phyloP scores from a whole-genome alignment of 768 basidiomycete genomes.

The Mrakia gelida region DNA sequence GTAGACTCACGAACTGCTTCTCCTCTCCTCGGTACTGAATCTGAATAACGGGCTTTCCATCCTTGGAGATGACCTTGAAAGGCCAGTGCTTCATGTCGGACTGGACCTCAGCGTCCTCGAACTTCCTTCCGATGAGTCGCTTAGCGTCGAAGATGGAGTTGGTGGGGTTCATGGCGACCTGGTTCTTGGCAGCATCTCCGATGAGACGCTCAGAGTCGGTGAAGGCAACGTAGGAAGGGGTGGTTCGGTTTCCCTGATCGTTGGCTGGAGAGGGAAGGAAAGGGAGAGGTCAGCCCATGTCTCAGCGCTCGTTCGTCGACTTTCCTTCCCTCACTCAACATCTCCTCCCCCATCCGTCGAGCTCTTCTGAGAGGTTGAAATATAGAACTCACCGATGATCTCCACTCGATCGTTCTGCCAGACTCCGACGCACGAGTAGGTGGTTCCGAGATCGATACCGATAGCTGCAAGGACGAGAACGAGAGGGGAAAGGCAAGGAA shows the following conservation, averaged over 20 bases:
- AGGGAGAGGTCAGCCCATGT: neutral
- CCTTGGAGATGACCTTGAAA: conserved; percentile 34
- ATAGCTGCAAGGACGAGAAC: conserved; percentile 10
- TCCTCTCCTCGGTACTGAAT: conserved; percentile 32
- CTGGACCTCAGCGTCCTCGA: conserved; percentile 51
- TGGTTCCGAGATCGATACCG: conserved; percentile 41
- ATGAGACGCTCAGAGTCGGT: conserved; percentile 74
- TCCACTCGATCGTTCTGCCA: conserved; percentile 99
- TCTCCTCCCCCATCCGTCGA: neutral
- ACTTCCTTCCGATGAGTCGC: conserved; percentile 59
- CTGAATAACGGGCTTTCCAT: conserved; percentile 31
- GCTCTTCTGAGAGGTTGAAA: neutral
- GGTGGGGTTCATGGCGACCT: conserved; percentile 69
- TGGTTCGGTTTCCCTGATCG: conserved; percentile 72
- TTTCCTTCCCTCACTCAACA: neutral
- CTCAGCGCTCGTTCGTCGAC: neutral
- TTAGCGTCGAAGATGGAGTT: conserved; percentile 92
- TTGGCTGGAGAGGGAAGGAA: conserved; percentile 40
- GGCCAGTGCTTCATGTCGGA: conserved; percentile 55
- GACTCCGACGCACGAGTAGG: conserved; percentile 58
- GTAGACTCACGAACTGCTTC: conserved; percentile 33
- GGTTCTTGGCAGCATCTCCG: conserved; percentile 98
- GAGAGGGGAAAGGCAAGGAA: neutral
- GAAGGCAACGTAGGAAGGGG: conserved; percentile 93
- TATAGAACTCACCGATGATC: conserved; percentile 59